Evolutionary conservation across 2,329 filamentous ascomycete genomes (phyloP).

Genomic region (Colletotrichum sublineola): DNA sequence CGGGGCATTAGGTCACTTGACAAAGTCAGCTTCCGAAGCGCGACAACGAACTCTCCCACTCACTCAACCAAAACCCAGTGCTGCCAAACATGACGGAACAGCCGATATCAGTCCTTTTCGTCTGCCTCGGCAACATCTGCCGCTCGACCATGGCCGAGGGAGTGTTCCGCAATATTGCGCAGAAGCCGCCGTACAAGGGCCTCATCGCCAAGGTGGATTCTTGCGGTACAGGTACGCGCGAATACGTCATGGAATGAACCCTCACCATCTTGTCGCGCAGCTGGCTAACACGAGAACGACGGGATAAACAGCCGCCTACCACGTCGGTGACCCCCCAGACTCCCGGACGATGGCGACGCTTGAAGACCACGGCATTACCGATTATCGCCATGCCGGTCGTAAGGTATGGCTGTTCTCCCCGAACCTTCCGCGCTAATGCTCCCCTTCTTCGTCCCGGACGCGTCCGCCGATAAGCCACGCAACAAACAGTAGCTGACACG

Average conservation of each 20-base stretch:
- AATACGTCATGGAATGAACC: slow-evolving; percentile 35
- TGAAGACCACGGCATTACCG: slow-evolving; percentile 77
- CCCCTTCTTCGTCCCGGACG: not conserved
- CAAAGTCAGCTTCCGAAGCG: slow-evolving; percentile 23
- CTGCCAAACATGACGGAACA: slow-evolving; percentile 53
- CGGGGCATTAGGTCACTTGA: slow-evolving; percentile 21
- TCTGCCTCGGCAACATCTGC: slow-evolving; percentile 98
- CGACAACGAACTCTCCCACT: slow-evolving; percentile 18
- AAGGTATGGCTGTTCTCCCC: slow-evolving; percentile 67
- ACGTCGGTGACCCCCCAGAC: slow-evolving; percentile 82
- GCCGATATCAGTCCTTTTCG: slow-evolving; percentile 83
- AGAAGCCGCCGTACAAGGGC: slow-evolving; percentile 70
- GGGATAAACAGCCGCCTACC: slow-evolving; percentile 76
- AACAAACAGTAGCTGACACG: slow-evolving; percentile 13
- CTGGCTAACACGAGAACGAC: slow-evolving; percentile 21
- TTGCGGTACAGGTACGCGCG: slow-evolving; percentile 78
- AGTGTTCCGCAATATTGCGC: slow-evolving; percentile 81
- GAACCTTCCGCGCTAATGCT: slow-evolving; percentile 11
- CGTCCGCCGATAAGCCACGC: not conserved
- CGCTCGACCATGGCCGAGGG: slow-evolving; percentile 96
- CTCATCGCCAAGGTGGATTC: slow-evolving; percentile 82
- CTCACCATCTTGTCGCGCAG: not conserved
- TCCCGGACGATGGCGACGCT: slow-evolving; percentile 86
- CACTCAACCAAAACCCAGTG: not conserved
- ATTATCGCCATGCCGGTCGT: slow-evolving; percentile 83